A percentile compares a stretch with the other conserved stretches of the same genome.
These are phyloP conservation scores for Chytriomyces sp. DNA, from an alignment of 192 early-diverging fungal genomes.

Conservation along the genomic window DNA sequence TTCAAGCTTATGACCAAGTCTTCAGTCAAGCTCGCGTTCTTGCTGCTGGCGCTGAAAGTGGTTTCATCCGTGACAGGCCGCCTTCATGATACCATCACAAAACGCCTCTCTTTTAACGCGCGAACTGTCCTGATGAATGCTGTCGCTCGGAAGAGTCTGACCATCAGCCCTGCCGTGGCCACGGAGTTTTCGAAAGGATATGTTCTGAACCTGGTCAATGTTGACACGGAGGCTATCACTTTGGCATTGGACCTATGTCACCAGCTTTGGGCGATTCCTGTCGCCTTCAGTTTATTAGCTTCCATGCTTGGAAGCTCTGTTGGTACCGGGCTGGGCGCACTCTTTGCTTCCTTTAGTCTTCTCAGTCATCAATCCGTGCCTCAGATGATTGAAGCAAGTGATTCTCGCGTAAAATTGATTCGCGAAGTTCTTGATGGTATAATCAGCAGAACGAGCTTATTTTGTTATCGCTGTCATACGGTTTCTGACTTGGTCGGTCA, in stretches of 20 bases:
- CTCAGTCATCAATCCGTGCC: slow-evolving; percentile 15
- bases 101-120: slow-evolving; percentile 18
- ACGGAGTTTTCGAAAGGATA: slow-evolving; percentile 23
- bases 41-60: slow-evolving; percentile 21
- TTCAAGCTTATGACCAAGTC: slow-evolving; percentile 22
- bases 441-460: too few species aligned
- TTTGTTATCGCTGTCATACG: too few species aligned
- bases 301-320: slow-evolving; percentile 27
- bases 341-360: neutral
- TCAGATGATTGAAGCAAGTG: slow-evolving; percentile 3
- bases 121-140: slow-evolving; percentile 23
- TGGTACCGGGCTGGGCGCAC: slow-evolving; percentile 13
- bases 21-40: neutral
- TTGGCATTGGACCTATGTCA: neutral
- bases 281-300: slow-evolving; percentile 21
- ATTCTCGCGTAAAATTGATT: slow-evolving; percentile 41
- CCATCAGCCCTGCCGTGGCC: neutral
- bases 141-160: slow-evolving; percentile 12
- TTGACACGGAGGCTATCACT: slow-evolving; percentile 25
- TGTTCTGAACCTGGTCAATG: slow-evolving; percentile 36
- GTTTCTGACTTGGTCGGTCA: neutral
- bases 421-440: slow-evolving; percentile 41
- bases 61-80: neutral
- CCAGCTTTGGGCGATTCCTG: slow-evolving; percentile 13
- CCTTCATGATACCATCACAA: neutral